These are phyloP conservation scores for Trichoderma sp. DNA, from an alignment of 2,329 filamentous ascomycete species.

Conservation along the genomic window DNA sequence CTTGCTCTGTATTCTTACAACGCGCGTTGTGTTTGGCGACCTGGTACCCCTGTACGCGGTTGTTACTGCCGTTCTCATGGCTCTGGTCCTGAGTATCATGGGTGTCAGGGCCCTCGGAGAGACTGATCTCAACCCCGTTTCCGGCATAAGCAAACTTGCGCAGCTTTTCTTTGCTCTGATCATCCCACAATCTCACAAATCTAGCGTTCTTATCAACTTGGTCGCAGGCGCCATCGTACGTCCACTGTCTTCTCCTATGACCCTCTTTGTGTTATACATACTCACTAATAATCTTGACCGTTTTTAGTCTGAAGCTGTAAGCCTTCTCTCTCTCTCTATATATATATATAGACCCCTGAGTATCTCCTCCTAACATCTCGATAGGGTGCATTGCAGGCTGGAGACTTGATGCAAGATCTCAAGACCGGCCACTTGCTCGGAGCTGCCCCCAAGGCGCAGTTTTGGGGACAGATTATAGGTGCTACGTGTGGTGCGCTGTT, in stretches of 20 bases:
- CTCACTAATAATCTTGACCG: not conserved
- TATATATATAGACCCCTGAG: no score
- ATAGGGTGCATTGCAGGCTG: constrained; percentile 81
- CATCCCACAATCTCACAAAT: constrained; percentile 76
- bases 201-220: constrained; percentile 91
- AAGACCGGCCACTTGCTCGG: constrained; percentile 94
- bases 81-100: constrained; percentile 76
- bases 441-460: constrained; percentile 90
- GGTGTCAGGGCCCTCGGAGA: constrained; percentile 70
- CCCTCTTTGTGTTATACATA: not conserved
- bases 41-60: constrained; percentile 79
- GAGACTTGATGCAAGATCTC: constrained; percentile 94
- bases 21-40: constrained; percentile 79
- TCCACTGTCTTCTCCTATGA: constrained; percentile 15
- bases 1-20: constrained; percentile 75
- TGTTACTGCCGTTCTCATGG: constrained; percentile 78
- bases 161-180: constrained; percentile 93
- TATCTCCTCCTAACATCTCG: constrained; percentile 22
- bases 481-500: constrained; percentile 82
- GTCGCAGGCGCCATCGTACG: constrained; percentile 80
- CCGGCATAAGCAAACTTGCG: constrained; percentile 93
- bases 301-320: constrained; percentile 45
- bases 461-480: constrained; percentile 94
- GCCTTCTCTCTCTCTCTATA: constrained; percentile 17
- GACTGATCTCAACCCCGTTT: constrained; percentile 95